Evolutionary conservation across 441 rosid genomes (phyloP), one percentile per base, ranked within the genome.

Genomic region (Euphorbia celastroides): DNA sequence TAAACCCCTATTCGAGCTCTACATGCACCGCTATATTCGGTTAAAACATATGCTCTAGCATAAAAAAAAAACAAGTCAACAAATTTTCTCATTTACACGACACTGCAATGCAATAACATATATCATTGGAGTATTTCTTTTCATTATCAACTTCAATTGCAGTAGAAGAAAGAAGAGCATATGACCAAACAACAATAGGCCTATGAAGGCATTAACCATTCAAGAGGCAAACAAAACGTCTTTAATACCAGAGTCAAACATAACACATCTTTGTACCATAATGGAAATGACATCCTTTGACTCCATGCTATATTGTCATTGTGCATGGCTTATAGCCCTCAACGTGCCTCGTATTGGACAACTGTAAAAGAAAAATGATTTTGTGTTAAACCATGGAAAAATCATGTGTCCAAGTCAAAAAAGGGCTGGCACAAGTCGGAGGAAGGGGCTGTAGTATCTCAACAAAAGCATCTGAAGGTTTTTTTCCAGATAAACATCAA

Each of bases 271-370:
- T 5, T n/a, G 16, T 57, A 17, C 17, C 9, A 13, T 56, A 26
- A 20, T 57, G 3, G 61, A 57, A 14, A 30, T 28, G 41, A 17
- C 41, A 20, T 57, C 31, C 61, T 30, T 57, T 34, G n/a, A 30
- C 4, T 16, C 22, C 61, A 57, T 16, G 61, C 61, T 19, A 17
- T 17, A 57, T 30, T 12, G 22, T 23, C 61, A 7, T 28, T 28
- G 11, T n/a, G 32, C 60, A 57, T 57, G 20, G 0, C 16, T 8
- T 3, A 5, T 14, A 5, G 22, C 23, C 38, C 41, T 57, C 38
- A 57, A 8, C 61, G 61, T 16, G 61, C 61, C 61, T 57, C 61
- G 23, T 57, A 57, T 41, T 57, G 61, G 41, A 57, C 61, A 57
- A 57, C 61, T 57, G 41, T 57, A 19, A 28, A 57, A 16, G 7